phyloP scores from a whole-genome alignment of 352 stramenopile species.

The Phytopythium litorale region DNA sequence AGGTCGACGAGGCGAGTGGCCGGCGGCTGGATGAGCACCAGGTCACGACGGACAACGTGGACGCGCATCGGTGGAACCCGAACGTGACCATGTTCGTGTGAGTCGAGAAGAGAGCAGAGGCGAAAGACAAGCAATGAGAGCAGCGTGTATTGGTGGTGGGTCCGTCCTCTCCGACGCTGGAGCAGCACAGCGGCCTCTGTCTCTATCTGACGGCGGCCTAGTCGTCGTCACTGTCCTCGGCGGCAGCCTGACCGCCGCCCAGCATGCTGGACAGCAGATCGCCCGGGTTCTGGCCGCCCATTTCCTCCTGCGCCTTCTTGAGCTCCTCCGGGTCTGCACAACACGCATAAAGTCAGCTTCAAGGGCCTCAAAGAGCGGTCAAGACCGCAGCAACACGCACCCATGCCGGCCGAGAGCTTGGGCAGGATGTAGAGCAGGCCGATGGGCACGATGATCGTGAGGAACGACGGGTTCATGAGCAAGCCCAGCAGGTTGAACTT shows the following conservation, averaged over 20 bases:
- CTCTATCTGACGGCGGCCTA: conserved; percentile 17
- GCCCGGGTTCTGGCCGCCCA: conserved; percentile 65
- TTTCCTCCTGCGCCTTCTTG: conserved; percentile 85
- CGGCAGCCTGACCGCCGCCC: conserved; percentile 46
- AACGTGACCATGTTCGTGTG: conserved; percentile 77
- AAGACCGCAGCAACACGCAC: conserved; percentile 40
- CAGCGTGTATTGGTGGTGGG: background rate
- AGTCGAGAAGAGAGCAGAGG: background rate
- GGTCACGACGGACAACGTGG: conserved; percentile 69
- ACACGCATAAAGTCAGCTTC: background rate
- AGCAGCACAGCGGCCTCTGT: background rate
- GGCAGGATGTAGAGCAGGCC: conserved; percentile 74
- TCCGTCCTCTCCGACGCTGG: background rate
- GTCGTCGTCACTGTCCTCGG: conserved; percentile 74
- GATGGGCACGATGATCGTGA: conserved; percentile 75
- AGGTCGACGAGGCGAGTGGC: conserved; percentile 34
- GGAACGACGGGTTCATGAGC: conserved; percentile 80
- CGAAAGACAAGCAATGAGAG: background rate
- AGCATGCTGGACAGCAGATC: conserved; percentile 72
- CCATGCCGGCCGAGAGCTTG: conserved; percentile 72
- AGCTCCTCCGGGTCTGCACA: conserved; percentile 77
- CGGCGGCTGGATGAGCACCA: conserved; percentile 42
- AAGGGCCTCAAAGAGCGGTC: background rate
- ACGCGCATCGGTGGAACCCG: conserved; percentile 63
- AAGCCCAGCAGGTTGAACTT: conserved; percentile 76